Conservation (phyloP, 805 yeast genomes). For the Schwanniomyces occidentalis region DNA sequence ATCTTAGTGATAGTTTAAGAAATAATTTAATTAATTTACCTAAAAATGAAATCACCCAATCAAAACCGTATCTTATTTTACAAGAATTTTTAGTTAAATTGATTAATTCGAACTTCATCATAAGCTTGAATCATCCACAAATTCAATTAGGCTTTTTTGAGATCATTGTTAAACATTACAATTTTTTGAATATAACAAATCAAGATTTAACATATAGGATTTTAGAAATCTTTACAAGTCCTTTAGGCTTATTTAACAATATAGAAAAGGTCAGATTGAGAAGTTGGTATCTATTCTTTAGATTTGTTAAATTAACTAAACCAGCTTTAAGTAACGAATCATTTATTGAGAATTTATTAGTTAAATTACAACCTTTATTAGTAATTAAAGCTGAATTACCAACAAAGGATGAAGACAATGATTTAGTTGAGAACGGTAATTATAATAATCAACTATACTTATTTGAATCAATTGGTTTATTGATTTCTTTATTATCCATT, state of each 20-base stretch:
- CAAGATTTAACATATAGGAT: slow-evolving; percentile 58
- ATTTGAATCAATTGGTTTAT: slow-evolving; percentile 82
- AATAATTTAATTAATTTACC: slow-evolving; percentile 73
- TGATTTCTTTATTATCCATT: slow-evolving; percentile 51
- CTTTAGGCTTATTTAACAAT: slow-evolving; percentile 76
- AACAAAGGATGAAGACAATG: slow-evolving; percentile 57
- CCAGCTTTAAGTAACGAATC: slow-evolving; percentile 50
- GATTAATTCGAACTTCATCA: slow-evolving; percentile 48
- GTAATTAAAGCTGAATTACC: slow-evolving; percentile 60
- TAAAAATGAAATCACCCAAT: slow-evolving; percentile 61
- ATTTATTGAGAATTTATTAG: slow-evolving; percentile 55
- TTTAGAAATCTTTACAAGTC: slow-evolving; percentile 75
- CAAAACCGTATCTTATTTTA: slow-evolving; percentile 64
- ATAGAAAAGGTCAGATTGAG: slow-evolving; percentile 75
- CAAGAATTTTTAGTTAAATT: slow-evolving; percentile 61
- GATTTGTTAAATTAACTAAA: slow-evolving; percentile 76
- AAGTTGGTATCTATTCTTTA: slow-evolving; percentile 86
- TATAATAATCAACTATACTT: slow-evolving; percentile 80
- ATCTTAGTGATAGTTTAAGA: slow-evolving; percentile 76
- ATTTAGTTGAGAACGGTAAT: slow-evolving; percentile 46
- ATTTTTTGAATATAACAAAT: slow-evolving; percentile 49
- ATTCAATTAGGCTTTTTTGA: slow-evolving; percentile 84
- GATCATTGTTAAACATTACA: slow-evolving; percentile 75
- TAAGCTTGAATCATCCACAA: slow-evolving; percentile 67
- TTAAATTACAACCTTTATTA: slow-evolving; percentile 62